phyloP scores from a whole-genome alignment of 2,329 filamentous ascomycete genomes.

The Pseudomassariella vexata region DNA sequence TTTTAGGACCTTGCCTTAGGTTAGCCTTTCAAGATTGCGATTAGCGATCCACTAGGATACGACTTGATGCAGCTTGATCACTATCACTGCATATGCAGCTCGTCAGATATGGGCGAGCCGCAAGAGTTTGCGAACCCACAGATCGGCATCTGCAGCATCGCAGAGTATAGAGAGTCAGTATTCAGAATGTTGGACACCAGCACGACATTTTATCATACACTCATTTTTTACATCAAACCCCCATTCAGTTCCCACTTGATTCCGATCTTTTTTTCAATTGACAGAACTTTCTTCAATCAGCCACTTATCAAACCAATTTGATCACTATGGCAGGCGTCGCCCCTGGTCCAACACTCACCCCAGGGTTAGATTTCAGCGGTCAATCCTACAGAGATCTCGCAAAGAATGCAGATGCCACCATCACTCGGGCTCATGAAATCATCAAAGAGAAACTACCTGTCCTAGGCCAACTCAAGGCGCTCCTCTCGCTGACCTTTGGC shows the following conservation, averaged over 20 bases:
- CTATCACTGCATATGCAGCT: no score
- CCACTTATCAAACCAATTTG: neutral
- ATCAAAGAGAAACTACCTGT: slow-evolving; percentile 17
- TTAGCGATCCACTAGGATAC: no score
- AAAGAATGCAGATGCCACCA: slow-evolving; percentile 10
- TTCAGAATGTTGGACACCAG: neutral
- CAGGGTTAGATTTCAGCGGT: slow-evolving; percentile 15
- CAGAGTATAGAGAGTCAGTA: no score
- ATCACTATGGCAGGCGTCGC: slow-evolving; percentile 14
- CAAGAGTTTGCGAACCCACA: no score
- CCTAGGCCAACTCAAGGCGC: slow-evolving; percentile 14
- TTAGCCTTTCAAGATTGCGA: no score
- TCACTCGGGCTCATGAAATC: slow-evolving; percentile 11
- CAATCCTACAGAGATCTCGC: slow-evolving; percentile 11
- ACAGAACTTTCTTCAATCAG: neutral
- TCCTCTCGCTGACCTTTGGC: slow-evolving; percentile 14
- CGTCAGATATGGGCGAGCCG: no score
- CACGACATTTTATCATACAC: neutral
- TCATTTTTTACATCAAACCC: neutral
- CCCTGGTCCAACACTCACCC: slow-evolving; percentile 14
- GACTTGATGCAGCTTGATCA: no score
- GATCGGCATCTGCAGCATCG: no score
- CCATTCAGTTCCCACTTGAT: neutral
- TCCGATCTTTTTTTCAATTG: neutral
- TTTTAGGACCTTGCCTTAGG: no score